Base-by-base conservation (phyloP, 2,329 filamentous ascomycete genomes). In the Colletotrichum paranaense region DNA sequence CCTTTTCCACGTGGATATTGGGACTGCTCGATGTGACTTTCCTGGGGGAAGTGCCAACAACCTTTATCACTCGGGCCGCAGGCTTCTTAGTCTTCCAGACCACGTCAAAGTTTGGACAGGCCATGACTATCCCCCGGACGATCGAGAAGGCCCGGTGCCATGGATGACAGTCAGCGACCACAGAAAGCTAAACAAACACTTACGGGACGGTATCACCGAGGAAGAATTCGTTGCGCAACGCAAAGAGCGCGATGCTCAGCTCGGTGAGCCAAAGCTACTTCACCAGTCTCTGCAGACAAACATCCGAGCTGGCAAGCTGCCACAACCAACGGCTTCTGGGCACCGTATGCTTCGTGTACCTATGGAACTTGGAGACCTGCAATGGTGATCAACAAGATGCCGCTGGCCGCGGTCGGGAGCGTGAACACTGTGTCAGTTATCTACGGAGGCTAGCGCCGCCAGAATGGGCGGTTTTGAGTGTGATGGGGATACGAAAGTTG, bases 21-120 rank as follows among this genome's bases (percentile, higher is more conserved):
- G 88, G 16, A 84, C 86, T 0, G 88, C 88, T 0, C 82, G 88
- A 3, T 88, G 86, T 63, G 88, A 90, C 71, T 90, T 90, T 64
- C 88, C 88, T 19, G 88, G 87, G 0, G 88, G 88, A 1, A 83
- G 81, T 62, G 85, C 87, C 0, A 76, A 72, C 0, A 78, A 78
- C 3, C 81, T 90, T 3, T 90, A 81, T 67, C 55, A 77, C 4
- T 89, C 88, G 0, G 84, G 77, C 0, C 82, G 75, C 72, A 83
- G 79, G 55, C 79, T 90, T 0, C 80, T 90, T 0, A 68, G 75
- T 24, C 65, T 90, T 1, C 83, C 85, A 0, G 80, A 78, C 1
- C 76, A 88, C 42, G 81, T 84, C 57, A 86, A 84, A 62, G 83
- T 90, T 57, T 90, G 87, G 84, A 86, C 84, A 0, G 88, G 88